Base-by-base conservation (phyloP, 352 stramenopile genomes). In the Phytophthora hibernalis region DNA sequence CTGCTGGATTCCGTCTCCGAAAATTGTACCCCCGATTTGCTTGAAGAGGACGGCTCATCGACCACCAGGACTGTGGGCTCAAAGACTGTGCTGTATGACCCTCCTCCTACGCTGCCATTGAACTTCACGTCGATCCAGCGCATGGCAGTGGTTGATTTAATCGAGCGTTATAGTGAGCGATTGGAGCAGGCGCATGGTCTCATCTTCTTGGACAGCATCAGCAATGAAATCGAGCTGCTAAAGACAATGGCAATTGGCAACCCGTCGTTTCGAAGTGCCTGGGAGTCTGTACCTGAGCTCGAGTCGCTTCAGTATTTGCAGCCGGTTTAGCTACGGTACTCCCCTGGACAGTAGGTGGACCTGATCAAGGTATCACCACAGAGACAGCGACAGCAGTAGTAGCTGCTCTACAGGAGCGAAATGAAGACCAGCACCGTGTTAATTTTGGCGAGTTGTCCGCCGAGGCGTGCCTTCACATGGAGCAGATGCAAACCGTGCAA, bases 121-220 rank as follows among this genome's bases (percentile, higher is more conserved):
- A 37, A 59, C 24, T 59, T 59, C 26, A 16, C 37, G 10, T 24
- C 22, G n/a, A 59, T 59, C 37, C 16, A 59, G 8, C 52, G 38
- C 16, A 40, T 50, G 52, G 52, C 20, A 21, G 52, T 37, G 18
- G 52, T 59, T 12, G 52, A 58, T 38, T 24, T 58, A 35, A 48
- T 58, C 26, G 51, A 58, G 22, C 21, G 52, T 5, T 59, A 42
- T 18, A 50, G 38, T 21, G 35, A 58, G 16, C 20, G 35, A 40
- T 37, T 59, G 38, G 52, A 59, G 30, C 22, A 50, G 15, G 52
- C 52, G 24, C 42, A 59, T 50, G 51, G 40, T 12, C 51, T 48
- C 22, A 22, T 18, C 7, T 38, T 58, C 20, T 26, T 58, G 21
- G 51, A 58, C 51, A 58, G 22, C 22, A 58, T 58, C 35, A 58